Evolutionary conservation across 352 stramenopile genomes (phyloP).

Genomic region (Globisporangium alternatum): DNA sequence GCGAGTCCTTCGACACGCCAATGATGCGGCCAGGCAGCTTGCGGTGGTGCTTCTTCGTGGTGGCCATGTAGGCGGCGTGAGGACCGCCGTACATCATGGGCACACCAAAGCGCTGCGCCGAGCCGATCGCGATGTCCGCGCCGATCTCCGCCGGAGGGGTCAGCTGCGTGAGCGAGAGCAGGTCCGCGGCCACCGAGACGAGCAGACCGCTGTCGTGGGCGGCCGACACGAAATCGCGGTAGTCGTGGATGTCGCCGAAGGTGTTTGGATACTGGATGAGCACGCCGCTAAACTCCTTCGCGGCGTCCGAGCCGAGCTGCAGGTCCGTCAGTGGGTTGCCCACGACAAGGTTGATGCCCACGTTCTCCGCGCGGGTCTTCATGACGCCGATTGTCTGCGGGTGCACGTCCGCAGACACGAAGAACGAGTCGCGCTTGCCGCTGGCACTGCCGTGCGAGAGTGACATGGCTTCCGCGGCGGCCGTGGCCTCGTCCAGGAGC

Average conservation of each 20-base stretch:
- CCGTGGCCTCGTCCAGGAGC: slow-evolving; percentile 98
- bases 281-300: slow-evolving; percentile 91
- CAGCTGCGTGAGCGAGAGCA: slow-evolving; percentile 95
- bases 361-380: slow-evolving; percentile 87
- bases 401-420: slow-evolving; percentile 91
- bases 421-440: slow-evolving; percentile 95
- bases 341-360: slow-evolving; percentile 94
- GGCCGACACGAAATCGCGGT: slow-evolving; percentile 86
- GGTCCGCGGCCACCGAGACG: slow-evolving; percentile 96
- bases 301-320: slow-evolving; percentile 71
- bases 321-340: slow-evolving; percentile 82
- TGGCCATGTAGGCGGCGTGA: slow-evolving; percentile 97
- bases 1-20: slow-evolving; percentile 95
- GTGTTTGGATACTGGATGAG: slow-evolving; percentile 99
- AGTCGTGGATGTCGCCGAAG: slow-evolving; percentile 93
- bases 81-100: slow-evolving; percentile 99
- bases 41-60: slow-evolving; percentile 94
- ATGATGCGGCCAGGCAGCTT: slow-evolving; percentile 99
- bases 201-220: slow-evolving; percentile 89
- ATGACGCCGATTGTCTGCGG: slow-evolving; percentile 93
- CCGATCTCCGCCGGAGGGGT: slow-evolving; percentile 93
- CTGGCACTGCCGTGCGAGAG: slow-evolving; percentile 94
- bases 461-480: slow-evolving; percentile 97
- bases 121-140: slow-evolving; percentile 98
- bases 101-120: slow-evolving; percentile 98